Conservation (phyloP, 176 grass and related monocot genomes). For the Bromus sterilis region DNA sequence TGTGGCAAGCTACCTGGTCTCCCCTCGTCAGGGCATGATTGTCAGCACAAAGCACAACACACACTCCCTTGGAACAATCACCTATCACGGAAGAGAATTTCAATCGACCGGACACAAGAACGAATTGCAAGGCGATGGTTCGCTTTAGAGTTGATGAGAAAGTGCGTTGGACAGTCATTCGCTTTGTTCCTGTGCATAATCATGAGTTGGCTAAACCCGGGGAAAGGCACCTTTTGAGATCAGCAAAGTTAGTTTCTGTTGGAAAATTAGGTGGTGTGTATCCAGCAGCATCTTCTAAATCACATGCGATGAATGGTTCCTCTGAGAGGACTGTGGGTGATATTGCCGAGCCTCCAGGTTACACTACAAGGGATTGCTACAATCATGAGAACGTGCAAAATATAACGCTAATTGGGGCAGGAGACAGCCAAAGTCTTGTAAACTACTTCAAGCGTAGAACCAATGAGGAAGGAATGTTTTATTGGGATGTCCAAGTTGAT, state of each 20-base stretch:
- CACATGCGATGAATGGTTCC: no score
- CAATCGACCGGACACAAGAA: constrained; percentile 65
- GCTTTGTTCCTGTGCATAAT: constrained; percentile 65
- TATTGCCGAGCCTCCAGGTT: constrained; percentile 36
- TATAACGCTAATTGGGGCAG: constrained; percentile 48
- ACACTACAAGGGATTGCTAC: constrained; percentile 64
- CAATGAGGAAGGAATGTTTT: constrained; percentile 78
- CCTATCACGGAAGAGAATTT: constrained; percentile 69
- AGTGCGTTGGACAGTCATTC: constrained; percentile 63
- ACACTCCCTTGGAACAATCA: no score
- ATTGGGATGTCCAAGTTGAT: no score
- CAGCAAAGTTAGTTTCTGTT: constrained; percentile 48
- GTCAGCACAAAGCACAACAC: no score
- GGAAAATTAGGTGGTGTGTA: constrained; percentile 48
- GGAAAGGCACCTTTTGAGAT: constrained; percentile 77
- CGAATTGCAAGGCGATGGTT: no score
- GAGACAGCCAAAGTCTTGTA: constrained; percentile 64
- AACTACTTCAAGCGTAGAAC: constrained; percentile 69
- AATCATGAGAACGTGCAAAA: constrained; percentile 44
- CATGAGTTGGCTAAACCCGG: no score
- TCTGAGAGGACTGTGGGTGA: no score
- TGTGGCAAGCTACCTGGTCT: no score
- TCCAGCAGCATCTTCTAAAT: no score
- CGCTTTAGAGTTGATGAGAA: constrained; percentile 74
- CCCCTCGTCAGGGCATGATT: no score